Evolutionary conservation across 208 protist genomes (phyloP).

Genomic region (Naegleria fowleri): DNA sequence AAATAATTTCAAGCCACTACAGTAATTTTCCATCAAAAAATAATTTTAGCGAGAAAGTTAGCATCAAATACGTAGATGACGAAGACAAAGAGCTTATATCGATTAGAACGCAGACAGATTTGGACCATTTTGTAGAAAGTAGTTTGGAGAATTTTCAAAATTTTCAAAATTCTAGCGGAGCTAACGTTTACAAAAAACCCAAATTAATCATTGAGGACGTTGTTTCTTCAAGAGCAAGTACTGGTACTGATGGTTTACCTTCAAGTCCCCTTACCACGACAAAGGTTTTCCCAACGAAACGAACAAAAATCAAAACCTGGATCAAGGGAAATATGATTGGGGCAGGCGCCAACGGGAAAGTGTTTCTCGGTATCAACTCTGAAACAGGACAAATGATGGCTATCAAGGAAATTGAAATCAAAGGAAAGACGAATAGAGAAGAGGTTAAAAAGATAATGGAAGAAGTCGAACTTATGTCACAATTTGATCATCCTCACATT

Average conservation of each 20-base stretch:
- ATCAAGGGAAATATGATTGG: conserved; percentile 20
- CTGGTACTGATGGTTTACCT: background rate
- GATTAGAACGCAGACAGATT: background rate
- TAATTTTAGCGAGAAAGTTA: background rate
- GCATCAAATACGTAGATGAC: background rate
- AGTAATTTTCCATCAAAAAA: background rate
- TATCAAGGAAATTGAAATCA: conserved; percentile 20
- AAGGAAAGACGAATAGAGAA: background rate
- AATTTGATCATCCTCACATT: conserved; percentile 65
- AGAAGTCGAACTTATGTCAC: conserved; percentile 65
- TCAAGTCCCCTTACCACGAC: background rate
- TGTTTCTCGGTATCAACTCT: conserved; percentile 18
- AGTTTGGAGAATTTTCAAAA: background rate
- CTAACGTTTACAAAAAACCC: background rate
- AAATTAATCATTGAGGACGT: background rate
- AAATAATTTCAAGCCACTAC: background rate
- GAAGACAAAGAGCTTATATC: background rate
- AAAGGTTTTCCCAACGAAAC: background rate
- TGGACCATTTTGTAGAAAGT: background rate
- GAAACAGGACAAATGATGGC: conserved; percentile 22
- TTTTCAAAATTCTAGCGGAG: background rate
- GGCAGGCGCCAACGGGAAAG: conserved; percentile 18
- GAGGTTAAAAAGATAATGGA: conserved; percentile 47
- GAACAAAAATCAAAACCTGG: background rate
- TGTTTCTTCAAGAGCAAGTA: background rate